Percentiles rank a stretch among this genome's conserved stretches.
These are phyloP conservation scores for Huntiella decipiens DNA, from an alignment of 2,329 filamentous ascomycete genomes.

Conservation along the genomic window DNA sequence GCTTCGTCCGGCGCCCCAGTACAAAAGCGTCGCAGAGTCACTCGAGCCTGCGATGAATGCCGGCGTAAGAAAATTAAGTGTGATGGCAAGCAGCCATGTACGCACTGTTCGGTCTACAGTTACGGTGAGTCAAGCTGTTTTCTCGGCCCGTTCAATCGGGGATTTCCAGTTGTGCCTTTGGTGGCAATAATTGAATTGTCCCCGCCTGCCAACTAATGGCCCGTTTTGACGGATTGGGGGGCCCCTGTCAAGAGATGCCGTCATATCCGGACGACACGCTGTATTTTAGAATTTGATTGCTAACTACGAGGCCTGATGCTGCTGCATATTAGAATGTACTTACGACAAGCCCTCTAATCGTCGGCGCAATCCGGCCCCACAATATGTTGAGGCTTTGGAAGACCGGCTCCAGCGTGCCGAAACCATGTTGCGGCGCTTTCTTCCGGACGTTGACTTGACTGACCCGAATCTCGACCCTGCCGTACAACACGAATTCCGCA, in stretches of 20 bases:
- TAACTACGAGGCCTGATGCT: no score
- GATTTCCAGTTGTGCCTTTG: not conserved
- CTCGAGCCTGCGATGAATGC: constrained; percentile 66
- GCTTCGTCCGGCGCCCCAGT: constrained; percentile 35
- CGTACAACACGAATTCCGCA: constrained; percentile 49
- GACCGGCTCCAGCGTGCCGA: constrained; percentile 68
- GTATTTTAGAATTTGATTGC: no score
- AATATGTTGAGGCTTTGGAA: constrained; percentile 83
- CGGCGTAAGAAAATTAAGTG: constrained; percentile 77
- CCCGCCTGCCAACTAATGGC: not conserved
- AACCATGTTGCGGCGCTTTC: constrained; percentile 54
- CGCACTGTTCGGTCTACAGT: constrained; percentile 93
- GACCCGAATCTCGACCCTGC: constrained; percentile 67
- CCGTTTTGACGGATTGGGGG: no score
- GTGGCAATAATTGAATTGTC: not conserved
- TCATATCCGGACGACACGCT: no score
- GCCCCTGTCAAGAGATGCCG: no score
- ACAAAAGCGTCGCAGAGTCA: constrained; percentile 62
- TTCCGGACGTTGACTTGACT: constrained; percentile 69
- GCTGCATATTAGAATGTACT: constrained; percentile 50
- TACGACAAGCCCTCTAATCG: constrained; percentile 91
- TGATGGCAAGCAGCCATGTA: constrained; percentile 73
- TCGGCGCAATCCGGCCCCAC: constrained; percentile 72
- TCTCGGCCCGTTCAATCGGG: not conserved
- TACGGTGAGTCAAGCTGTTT: constrained; percentile 50